A percentile compares a stretch with the other conserved stretches of the same genome.
Evolutionary conservation across 495 filamentous ascomycete genomes (phyloP).

Genomic region (Hypoxylon perforatum): DNA sequence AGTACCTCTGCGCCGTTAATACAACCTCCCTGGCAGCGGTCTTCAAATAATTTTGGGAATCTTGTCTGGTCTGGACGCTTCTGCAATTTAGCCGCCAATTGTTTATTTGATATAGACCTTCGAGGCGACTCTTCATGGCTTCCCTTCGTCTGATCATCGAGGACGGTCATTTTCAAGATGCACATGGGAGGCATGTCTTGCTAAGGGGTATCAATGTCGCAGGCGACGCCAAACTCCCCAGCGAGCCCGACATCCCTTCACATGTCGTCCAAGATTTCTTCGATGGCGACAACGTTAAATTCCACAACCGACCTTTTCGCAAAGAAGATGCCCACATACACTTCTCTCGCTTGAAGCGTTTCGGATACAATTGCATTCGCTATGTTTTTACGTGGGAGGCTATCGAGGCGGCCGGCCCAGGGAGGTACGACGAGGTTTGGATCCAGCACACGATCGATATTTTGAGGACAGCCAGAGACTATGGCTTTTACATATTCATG

Average conservation of each 20-base stretch:
- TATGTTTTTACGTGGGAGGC: conserved; percentile 99
- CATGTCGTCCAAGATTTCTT: conserved; percentile 84
- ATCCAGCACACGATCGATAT: conserved; percentile 88
- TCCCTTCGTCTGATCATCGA: conserved; percentile 77
- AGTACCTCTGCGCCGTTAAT: conserved; percentile 1
- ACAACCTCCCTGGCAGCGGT: conserved; percentile 5
- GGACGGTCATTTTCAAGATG: conserved; percentile 78
- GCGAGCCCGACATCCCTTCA: conserved; percentile 80
- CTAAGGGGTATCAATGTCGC: conserved; percentile 74
- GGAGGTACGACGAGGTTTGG: conserved; percentile 94
- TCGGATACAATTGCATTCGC: conserved; percentile 93
- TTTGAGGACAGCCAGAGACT: conserved; percentile 83
- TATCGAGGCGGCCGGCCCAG: conserved; percentile 94
- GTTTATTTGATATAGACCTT: neutral
- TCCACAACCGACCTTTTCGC: conserved; percentile 85
- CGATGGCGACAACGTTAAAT: conserved; percentile 91
- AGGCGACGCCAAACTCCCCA: conserved; percentile 75
- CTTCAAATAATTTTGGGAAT: conserved; percentile 5
- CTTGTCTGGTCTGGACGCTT: conserved; percentile 4
- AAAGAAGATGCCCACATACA: conserved; percentile 85
- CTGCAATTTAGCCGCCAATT: conserved; percentile 1
- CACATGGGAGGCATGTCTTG: conserved; percentile 64
- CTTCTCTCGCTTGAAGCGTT: conserved; percentile 85
- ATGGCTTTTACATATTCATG: conserved; percentile 97
- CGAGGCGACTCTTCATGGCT: conserved; percentile 50